Evolutionary conservation across 192 early-diverging fungal species (phyloP), one percentile per base, ranked within the genome.

Genomic region (Coemansia sp.): DNA sequence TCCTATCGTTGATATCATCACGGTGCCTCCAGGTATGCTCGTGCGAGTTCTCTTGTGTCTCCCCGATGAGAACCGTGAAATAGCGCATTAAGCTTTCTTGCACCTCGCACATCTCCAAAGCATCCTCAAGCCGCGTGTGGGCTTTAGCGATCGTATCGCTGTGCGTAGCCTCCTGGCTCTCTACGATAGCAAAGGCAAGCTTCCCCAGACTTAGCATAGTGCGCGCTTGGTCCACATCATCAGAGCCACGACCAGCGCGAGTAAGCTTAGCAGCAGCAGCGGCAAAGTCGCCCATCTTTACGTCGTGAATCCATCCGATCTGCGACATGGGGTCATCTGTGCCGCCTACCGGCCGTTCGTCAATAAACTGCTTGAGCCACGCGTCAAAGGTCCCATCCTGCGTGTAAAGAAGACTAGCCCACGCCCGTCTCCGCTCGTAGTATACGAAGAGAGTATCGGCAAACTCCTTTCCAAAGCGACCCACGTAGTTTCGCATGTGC

Each of bases 191-290:
- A 58, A 77, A 71, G 1, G 80, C 72, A 11, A 82, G 75, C 64
- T 82, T 82, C 52, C 72, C 70, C 8, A 82, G 64, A 26, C 75
- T 77, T 23, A 82, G 71, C 75, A 82, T 64, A 2, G 64, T 77
- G 24, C 68, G 75, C 4, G 75, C 71, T 23, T 73, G 64, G 14
- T 49, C 60, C 18, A 70, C 66, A 5, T 71, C 75, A 1, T 46
- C 59, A 34, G 80, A 63, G 23, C 62, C 71, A 15, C 67, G 71
- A 36, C 71, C 80, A 6, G 75, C 75, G n/a, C 67, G 64, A 20
- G 62, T 65, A 41, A 82, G 75, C 45, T 57, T 69, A 10, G 64
- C 62, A 2, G 75, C 75, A 38, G 75, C 80, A 10, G 63, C 68
- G 23, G 33, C 65, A 71, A 71, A 77, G 62, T 82, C 80, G 43